These are phyloP conservation scores for Vigna unguiculata DNA, from an alignment of 306 rosid genomes.

Conservation along the genomic window DNA sequence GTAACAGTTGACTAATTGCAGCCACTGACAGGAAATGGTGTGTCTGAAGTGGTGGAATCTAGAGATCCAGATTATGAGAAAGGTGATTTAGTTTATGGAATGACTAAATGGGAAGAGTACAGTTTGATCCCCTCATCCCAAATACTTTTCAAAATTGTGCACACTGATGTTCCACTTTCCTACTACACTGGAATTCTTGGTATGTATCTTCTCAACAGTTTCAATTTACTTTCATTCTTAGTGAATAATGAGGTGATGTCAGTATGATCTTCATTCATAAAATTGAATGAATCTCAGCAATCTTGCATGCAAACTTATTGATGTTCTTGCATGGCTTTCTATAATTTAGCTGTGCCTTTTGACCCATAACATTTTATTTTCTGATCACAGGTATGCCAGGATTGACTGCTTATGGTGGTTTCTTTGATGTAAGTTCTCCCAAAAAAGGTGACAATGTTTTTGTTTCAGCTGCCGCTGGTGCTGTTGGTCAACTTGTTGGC, in stretches of 20 bases:
- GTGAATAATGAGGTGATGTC: too few relatives aligned
- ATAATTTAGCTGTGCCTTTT: too few relatives aligned
- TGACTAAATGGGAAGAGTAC: slow-evolving; percentile 51
- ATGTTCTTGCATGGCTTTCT: too few relatives aligned
- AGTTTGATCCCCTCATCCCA: slow-evolving; percentile 32
- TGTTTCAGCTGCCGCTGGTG: slow-evolving; percentile 57
- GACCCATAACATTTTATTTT: too few relatives aligned
- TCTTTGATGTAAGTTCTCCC: slow-evolving; percentile 57
- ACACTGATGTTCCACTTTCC: slow-evolving; percentile 50
- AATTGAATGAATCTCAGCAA: too few relatives aligned
- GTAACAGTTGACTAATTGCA: slow-evolving; percentile 31
- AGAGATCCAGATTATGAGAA: slow-evolving; percentile 41
- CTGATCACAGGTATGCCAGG: slow-evolving; percentile 59
- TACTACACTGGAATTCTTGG: slow-evolving; percentile 47
- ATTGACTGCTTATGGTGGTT: slow-evolving; percentile 60
- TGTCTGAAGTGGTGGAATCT: slow-evolving; percentile 54
- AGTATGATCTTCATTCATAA: too few relatives aligned
- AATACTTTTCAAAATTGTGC: slow-evolving; percentile 38
- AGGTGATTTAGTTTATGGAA: slow-evolving; percentile 57
- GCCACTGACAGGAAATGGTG: slow-evolving; percentile 52
- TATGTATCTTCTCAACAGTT: neutral
- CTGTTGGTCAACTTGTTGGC: slow-evolving; percentile 65
- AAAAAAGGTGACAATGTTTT: slow-evolving; percentile 64
- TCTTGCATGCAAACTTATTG: too few relatives aligned
- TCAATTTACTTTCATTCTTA: neutral